phyloP scores from a whole-genome alignment of 306 rosid species.

The Aeschynomene evenia region DNA sequence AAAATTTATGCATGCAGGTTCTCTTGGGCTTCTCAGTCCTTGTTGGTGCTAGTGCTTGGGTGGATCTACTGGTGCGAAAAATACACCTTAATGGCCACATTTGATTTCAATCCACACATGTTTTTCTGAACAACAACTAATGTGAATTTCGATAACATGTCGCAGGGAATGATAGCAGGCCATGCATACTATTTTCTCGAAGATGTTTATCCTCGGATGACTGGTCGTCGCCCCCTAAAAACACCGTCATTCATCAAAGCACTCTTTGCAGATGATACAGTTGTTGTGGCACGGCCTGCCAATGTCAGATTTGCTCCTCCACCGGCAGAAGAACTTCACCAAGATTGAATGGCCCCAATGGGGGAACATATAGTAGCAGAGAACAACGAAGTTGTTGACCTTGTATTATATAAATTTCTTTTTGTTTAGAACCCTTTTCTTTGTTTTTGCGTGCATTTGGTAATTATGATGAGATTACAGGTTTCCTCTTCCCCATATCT shows the following conservation, averaged over 20 bases:
- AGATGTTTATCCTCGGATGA: constrained; percentile 93
- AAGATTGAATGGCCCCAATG: constrained; percentile 37
- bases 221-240: constrained; percentile 75
- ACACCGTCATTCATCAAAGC: constrained; percentile 92
- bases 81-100: neutral
- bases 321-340: constrained; percentile 60
- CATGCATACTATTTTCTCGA: constrained; percentile 95
- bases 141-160: constrained; percentile 6
- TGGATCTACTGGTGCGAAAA: constrained; percentile 74
- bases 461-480: constrained; percentile 18
- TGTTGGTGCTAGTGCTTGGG: constrained; percentile 99
- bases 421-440: constrained; percentile 15
- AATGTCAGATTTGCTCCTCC: constrained; percentile 87
- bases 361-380: neutral
- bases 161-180: constrained; percentile 98
- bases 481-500: neutral
- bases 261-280: constrained; percentile 80
- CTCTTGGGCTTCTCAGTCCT: constrained; percentile 90
- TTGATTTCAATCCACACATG: constrained; percentile 10
- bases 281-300: constrained; percentile 75
- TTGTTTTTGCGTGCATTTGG: constrained; percentile 36
- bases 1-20: constrained; percentile 48
- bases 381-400: constrained; percentile 27
- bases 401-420: constrained; percentile 52
- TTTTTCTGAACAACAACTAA: constrained; percentile 2